Evolutionary conservation across 2,329 filamentous ascomycete genomes (phyloP).

Genomic region (Colletotrichum eleusines): DNA sequence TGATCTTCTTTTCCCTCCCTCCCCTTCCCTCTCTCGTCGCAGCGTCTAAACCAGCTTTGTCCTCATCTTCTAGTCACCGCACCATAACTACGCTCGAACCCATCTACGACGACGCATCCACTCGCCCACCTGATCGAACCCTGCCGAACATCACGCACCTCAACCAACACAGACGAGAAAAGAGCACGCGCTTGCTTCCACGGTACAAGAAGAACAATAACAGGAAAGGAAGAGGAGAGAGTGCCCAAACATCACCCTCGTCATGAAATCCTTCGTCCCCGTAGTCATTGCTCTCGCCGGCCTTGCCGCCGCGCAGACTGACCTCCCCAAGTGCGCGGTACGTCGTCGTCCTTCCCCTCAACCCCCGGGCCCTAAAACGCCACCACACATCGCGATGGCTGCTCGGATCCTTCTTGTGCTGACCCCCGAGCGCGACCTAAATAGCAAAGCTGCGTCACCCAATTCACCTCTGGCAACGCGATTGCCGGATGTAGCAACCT

Average conservation of each 20-base stretch:
- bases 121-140: background rate
- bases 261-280: constrained; percentile 52
- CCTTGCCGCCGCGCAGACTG: constrained; percentile 51
- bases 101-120: background rate
- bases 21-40: background rate
- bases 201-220: background rate
- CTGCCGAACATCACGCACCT: constrained; percentile 14
- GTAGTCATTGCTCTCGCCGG: constrained; percentile 48
- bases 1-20: background rate
- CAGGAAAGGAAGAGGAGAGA: too few relatives aligned
- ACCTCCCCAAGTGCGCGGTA: constrained; percentile 56
- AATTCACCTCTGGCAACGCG: constrained; percentile 49
- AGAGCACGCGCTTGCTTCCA: background rate
- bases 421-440: constrained; percentile 37
- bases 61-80: background rate
- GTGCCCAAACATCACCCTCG: constrained; percentile 32
- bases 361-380: constrained; percentile 7
- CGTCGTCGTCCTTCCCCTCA: constrained; percentile 46
- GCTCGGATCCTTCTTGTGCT: constrained; percentile 37
- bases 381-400: background rate
- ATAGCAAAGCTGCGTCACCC: constrained; percentile 48
- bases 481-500: constrained; percentile 55
- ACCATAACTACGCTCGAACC: constrained; percentile 22
- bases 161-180: background rate
- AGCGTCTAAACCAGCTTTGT: background rate